Evolutionary conservation across 768 basidiomycete genomes (phyloP).

Genomic region (Pisolithus sp.): DNA sequence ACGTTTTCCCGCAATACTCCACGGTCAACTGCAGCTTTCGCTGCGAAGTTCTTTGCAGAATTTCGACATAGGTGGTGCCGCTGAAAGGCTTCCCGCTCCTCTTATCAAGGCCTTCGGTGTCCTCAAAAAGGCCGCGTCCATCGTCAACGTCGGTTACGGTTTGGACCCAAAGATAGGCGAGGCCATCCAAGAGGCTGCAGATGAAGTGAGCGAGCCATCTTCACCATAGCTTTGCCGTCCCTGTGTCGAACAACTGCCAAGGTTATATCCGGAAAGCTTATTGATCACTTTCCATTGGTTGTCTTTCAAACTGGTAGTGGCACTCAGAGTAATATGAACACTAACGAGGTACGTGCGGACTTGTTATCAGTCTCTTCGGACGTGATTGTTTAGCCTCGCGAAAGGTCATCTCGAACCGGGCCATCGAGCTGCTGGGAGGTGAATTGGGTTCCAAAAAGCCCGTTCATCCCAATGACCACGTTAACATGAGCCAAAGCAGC

Average conservation of each 20-base stretch:
- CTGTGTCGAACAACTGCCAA: conserved; percentile 24
- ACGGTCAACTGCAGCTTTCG: conserved; percentile 7
- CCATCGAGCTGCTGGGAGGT: conserved; percentile 94
- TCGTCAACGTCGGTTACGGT: conserved; percentile 87
- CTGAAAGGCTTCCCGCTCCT: conserved; percentile 91
- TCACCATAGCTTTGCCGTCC: neutral
- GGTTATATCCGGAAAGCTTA: conserved; percentile 94
- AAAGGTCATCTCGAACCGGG: conserved; percentile 95
- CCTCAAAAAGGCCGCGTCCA: conserved; percentile 92
- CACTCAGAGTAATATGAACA: conserved; percentile 99
- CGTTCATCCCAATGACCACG: conserved; percentile 98
- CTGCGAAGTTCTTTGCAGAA: conserved; percentile 78
- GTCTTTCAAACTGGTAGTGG: conserved; percentile 99
- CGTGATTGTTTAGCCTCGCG: neutral
- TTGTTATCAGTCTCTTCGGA: neutral
- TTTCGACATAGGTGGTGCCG: conserved; percentile 95
- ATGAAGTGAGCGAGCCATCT: conserved; percentile 57
- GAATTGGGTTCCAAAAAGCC: conserved; percentile 94
- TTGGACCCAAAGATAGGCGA: conserved; percentile 81
- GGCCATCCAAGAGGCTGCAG: conserved; percentile 88
- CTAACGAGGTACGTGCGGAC: conserved; percentile 67
- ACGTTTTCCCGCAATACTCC: conserved; percentile 5
- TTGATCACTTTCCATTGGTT: conserved; percentile 95
- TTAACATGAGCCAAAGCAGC: conserved; percentile 98
- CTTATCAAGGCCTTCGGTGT: conserved; percentile 97